Percentiles rank a stretch among this genome's conserved stretches.
Evolutionary conservation across 345 rosid genomes (phyloP).

Genomic region (Bretschneidera sinensis): DNA sequence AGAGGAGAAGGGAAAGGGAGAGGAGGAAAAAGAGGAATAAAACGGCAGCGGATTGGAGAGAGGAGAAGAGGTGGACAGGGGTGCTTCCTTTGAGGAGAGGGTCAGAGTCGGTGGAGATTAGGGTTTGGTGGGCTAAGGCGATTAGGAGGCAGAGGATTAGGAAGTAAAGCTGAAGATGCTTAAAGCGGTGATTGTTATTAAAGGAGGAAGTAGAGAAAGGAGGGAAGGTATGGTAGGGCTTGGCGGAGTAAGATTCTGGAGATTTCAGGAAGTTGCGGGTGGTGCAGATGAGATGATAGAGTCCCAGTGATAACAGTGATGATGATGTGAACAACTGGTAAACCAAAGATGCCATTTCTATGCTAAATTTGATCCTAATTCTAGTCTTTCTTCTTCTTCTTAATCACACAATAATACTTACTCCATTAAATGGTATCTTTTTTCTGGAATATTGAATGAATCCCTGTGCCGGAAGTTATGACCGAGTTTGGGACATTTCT

Average conservation of each 20-base stretch:
- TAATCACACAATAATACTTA: no score
- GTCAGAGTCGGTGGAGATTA: conserved; percentile 62
- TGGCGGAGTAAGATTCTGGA: conserved; percentile 72
- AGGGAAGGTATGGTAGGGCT: conserved; percentile 62
- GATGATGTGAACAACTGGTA: conserved; percentile 66
- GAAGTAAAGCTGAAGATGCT: conserved; percentile 52
- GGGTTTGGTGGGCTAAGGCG: conserved; percentile 61
- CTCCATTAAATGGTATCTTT: no score
- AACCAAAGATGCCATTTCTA: conserved; percentile 45
- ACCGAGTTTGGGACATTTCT: no score
- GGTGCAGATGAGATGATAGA: conserved; percentile 69
- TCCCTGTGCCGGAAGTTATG: no score
- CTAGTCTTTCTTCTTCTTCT: no score
- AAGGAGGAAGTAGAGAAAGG: conserved; percentile 24
- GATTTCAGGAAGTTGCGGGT: conserved; percentile 59
- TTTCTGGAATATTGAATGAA: no score
- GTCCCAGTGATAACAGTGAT: conserved; percentile 55
- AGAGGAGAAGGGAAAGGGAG: conserved; percentile 51
- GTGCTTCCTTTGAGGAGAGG: conserved; percentile 81
- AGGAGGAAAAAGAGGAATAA: conserved; percentile 79
- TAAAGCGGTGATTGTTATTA: conserved; percentile 41
- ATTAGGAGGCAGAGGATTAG: conserved; percentile 55
- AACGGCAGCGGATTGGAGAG: conserved; percentile 78
- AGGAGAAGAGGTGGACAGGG: conserved; percentile 77
- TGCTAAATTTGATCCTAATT: no score